These are phyloP conservation scores for Penicillium pancosmium DNA, from an alignment of 495 filamentous ascomycete species.

Conservation along the genomic window DNA sequence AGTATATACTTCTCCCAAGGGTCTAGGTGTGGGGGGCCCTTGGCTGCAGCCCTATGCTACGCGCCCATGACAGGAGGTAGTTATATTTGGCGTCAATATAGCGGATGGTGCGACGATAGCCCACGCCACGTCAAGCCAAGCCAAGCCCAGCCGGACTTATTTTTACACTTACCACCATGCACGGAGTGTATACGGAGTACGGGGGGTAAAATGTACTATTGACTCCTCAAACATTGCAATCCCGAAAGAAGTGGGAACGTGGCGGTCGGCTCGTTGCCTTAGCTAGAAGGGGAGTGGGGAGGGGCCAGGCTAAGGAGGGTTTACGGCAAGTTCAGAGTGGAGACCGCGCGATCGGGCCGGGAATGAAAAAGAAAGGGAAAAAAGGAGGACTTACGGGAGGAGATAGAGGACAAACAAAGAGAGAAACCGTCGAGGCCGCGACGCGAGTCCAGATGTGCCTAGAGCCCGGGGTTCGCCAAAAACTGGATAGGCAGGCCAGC, in stretches of 20 bases:
- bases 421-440: not conserved
- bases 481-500: not conserved
- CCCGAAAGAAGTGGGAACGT: not conserved
- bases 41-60: constrained; percentile 20
- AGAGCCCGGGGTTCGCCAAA: not conserved
- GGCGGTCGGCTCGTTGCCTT: not conserved
- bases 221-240: constrained; percentile 7
- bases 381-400: not conserved
- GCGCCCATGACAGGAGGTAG: not conserved
- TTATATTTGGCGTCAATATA: constrained; percentile 11
- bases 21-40: constrained; percentile 5
- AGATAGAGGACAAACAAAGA: not conserved
- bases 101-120: constrained; percentile 24
- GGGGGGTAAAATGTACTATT: constrained; percentile 3
- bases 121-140: constrained; percentile 9
- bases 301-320: not conserved
- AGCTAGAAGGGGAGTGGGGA: not conserved
- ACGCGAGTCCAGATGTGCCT: not conserved
- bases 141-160: not conserved
- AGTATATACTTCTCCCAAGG: not conserved
- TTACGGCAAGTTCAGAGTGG: not conserved
- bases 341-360: constrained; percentile 3
- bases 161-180: not conserved
- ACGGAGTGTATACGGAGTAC: not conserved
- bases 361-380: not conserved